Conservation (phyloP, 1,284 basidiomycete genomes). For the Apiotrichum akiyoshidainum region DNA sequence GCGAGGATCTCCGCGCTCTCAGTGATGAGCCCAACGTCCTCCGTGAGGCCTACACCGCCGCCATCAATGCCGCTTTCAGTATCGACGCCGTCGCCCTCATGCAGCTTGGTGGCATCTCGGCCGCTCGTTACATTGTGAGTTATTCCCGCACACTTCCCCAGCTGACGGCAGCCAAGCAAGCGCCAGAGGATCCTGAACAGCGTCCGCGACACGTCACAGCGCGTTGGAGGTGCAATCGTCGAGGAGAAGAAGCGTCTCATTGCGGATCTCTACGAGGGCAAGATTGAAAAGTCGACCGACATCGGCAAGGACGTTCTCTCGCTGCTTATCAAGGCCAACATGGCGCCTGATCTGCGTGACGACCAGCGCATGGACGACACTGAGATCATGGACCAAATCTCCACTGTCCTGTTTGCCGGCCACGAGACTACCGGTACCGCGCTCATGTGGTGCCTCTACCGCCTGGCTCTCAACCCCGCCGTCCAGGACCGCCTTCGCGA, state of each 20-base stretch:
- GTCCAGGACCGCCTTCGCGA: conserved; percentile 60
- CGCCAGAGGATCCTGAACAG: not conserved
- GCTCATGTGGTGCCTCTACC: conserved; percentile 45
- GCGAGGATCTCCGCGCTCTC: conserved; percentile 60
- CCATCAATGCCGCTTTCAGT: conserved; percentile 53
- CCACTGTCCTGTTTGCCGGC: conserved; percentile 65
- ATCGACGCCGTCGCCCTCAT: conserved; percentile 1
- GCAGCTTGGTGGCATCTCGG: not conserved
- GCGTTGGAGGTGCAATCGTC: not conserved
- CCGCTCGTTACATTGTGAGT: not conserved
- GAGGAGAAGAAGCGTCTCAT: not conserved
- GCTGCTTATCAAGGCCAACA: conserved; percentile 61
- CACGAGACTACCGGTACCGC: conserved; percentile 74
- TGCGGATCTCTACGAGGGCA: not conserved
- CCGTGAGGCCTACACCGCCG: conserved; percentile 55
- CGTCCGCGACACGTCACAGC: not conserved
- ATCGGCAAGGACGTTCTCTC: conserved; percentile 50
- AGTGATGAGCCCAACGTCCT: conserved; percentile 50
- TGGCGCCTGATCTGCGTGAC: conserved; percentile 56
- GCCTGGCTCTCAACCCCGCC: conserved; percentile 58
- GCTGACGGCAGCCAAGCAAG: not conserved
- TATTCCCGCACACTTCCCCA: not conserved
- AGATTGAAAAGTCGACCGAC: conserved; percentile 51
- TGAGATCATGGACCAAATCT: conserved; percentile 70
- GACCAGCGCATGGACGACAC: conserved; percentile 61